Evolutionary conservation across 148 eudicot genomes (phyloP), one percentile per base, ranked within the genome.

Genomic region (Amaranthus hypochondriacus): DNA sequence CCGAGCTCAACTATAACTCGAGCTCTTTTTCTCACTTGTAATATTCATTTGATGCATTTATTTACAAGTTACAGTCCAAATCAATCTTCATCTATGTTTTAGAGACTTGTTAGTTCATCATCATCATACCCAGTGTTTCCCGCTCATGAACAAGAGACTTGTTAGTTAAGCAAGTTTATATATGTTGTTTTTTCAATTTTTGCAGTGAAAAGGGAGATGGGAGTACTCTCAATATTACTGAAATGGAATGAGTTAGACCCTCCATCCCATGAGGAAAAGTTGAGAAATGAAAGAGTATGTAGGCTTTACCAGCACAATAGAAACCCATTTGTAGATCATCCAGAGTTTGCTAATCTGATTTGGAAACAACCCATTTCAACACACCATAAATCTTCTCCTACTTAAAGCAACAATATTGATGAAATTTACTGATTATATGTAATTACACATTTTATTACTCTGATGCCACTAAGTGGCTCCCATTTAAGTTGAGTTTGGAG

Each of bases 251-350:
- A 83, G 75, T 62, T 78, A 48, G 88, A 85, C 58, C 89, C 86
- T 11, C 89, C 86, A 3, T 83, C 89, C 4, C 76, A 66, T 53
- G 89, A 86, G 65, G 86, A 86, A 79, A 83, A 77, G 80, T 48
- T 79, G 58, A 74, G 89, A 80, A 86, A 86, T 52, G 89, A 83
- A 53, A 81, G 86, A 66, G 78, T 83, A 66, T 86, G 86, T 62
- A 81, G 60, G 56, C 75, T 79, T 60, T 86, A 81, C 78, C 89
- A 86, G 70, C 86, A 86, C 79, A 86, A 86, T 66, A 66, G 89
- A 77, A 86, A 83, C 60, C 89, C 89, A 43, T 86, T 86, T 74
- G 83, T 86, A 68, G 89, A 86, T 83, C 89, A 86, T 66, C 89
- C 89, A 0, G 89, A 83, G 72, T 86, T 81, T 77, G 84, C 86